These are phyloP conservation scores for Entomortierella beljakovae DNA, from an alignment of 192 early-diverging fungal genomes.

Conservation along the genomic window DNA sequence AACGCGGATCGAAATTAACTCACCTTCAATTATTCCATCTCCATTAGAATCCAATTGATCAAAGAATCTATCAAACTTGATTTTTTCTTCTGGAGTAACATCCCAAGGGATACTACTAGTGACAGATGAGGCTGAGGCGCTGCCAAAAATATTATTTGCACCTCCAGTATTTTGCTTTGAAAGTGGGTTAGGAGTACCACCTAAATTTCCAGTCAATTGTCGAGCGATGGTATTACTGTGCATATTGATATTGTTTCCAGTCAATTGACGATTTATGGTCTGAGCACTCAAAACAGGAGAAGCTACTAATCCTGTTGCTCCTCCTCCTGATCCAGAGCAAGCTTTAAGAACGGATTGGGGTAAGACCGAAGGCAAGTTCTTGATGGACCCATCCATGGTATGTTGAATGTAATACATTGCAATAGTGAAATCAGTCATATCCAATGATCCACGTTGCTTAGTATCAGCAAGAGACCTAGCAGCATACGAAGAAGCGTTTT, in stretches of 20 bases:
- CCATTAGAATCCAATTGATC: slow-evolving; percentile 73
- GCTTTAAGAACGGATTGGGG: slow-evolving; percentile 72
- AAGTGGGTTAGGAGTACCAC: slow-evolving; percentile 35
- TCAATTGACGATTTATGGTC: slow-evolving; percentile 37
- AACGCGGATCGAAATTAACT: not conserved
- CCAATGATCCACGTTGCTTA: slow-evolving; percentile 73
- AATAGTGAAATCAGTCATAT: slow-evolving; percentile 86
- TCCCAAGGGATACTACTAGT: slow-evolving; percentile 71
- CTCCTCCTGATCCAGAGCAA: slow-evolving; percentile 40
- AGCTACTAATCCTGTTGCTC: slow-evolving; percentile 12
- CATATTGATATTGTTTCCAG: slow-evolving; percentile 49
- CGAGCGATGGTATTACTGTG: slow-evolving; percentile 25
- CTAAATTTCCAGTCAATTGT: slow-evolving; percentile 34
- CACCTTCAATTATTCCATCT: slow-evolving; percentile 77
- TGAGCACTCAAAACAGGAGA: slow-evolving; percentile 35
- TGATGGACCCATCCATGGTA: slow-evolving; percentile 78
- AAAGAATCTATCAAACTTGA: slow-evolving; percentile 82
- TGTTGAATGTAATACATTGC: slow-evolving; percentile 92
- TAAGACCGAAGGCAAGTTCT: slow-evolving; percentile 74
- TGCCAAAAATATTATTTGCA: slow-evolving; percentile 23
- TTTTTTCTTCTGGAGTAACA: slow-evolving; percentile 76
- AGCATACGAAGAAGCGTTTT: not conserved
- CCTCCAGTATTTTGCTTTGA: slow-evolving; percentile 51
- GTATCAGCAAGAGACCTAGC: slow-evolving; percentile 84
- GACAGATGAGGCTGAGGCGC: not conserved